Evolutionary conservation across 2,329 filamentous ascomycete genomes (phyloP), one percentile per base, ranked within the genome.

Genomic region (Fusarium newnesense): DNA sequence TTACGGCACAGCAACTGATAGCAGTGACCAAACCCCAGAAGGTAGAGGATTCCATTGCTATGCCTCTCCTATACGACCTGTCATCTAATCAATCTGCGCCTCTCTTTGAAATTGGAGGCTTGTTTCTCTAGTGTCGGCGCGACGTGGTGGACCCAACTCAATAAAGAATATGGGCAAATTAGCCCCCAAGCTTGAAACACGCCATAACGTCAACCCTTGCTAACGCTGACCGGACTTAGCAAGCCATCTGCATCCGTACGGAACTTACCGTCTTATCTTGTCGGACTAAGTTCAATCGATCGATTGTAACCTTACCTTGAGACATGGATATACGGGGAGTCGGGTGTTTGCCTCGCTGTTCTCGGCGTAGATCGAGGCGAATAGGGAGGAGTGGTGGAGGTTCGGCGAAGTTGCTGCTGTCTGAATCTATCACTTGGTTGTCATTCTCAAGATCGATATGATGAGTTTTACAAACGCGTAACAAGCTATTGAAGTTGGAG

Each of bases 401-500:
- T 7, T 1, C 21, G 36, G 21, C 8, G 8, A 54, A 13, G 26
- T 42, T n/a, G 26, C 15, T n/a, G 10, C 12, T 49, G 3, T 2
- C 18, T 9, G 15, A 7, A 32, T 11, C 7, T 7, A 1, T 32
- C 5, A 9, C 15, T 24, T 24, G 21, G 5, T 18, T 24, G 8
- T 2, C 8, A 4, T 21, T 21, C 9, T 16, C 2, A 11, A 3
- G 3, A 39, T 13, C 4, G 4, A 37, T 9, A 21, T n/a, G 34
- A 13, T 1, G 8, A 19, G 8, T 10, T 7, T 34, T 36, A 5
- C 4, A 13, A 13, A 10, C 10, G 3, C 5, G 10, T 5, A 10
- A 10, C 4, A 24, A 15, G 9, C 2, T 9, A 15, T 9, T 1
- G 5, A 5, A 13, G 7, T 13, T 5, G 1, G 19, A 9, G 5